A percentile compares a stretch with the other conserved stretches of the same genome.
Conservation (phyloP, 75 land plant species). For the Ceratopteris richardii region DNA sequence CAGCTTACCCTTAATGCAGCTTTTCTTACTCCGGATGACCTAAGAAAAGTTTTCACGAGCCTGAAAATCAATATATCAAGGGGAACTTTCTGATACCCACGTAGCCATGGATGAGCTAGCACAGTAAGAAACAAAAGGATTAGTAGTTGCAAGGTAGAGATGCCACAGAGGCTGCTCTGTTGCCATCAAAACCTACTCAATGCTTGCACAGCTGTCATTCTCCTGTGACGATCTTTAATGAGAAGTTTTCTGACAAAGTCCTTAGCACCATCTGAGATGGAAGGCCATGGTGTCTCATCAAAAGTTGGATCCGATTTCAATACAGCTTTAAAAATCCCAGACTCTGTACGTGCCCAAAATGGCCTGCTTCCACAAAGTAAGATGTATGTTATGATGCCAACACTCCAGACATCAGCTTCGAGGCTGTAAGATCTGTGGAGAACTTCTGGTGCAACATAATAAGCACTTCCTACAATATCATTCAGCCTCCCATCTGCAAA, state of each 20-base stretch:
- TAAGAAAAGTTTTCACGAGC: conserved; percentile 25
- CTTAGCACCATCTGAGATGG: conserved; percentile 70
- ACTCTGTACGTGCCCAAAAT: conserved; percentile 84
- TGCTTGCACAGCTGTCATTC: conserved; percentile 89
- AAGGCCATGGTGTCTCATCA: conserved; percentile 83
- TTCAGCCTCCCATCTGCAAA: conserved; percentile 71
- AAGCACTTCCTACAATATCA: conserved; percentile 94
- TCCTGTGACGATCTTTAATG: conserved; percentile 57
- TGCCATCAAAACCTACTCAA: conserved; percentile 40
- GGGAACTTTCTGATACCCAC: conserved; percentile 20
- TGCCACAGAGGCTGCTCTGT: not conserved
- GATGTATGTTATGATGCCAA: conserved; percentile 74
- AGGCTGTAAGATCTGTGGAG: conserved; percentile 75
- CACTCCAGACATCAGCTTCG: conserved; percentile 92
- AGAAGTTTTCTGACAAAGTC: conserved; percentile 75
- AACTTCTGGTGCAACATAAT: conserved; percentile 92
- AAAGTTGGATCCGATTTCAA: conserved; percentile 70
- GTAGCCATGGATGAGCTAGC: conserved; percentile 32
- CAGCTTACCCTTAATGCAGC: conserved; percentile 27
- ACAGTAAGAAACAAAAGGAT: conserved; percentile 4
- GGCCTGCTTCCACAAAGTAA: conserved; percentile 89
- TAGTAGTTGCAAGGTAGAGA: not conserved
- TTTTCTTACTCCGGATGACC: conserved; percentile 19
- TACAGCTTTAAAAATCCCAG: conserved; percentile 75
- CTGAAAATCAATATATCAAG: conserved; percentile 25